Evolutionary conservation across 2,329 filamentous ascomycete species (phyloP).

Genomic region (Trichoderma oligosporum): DNA sequence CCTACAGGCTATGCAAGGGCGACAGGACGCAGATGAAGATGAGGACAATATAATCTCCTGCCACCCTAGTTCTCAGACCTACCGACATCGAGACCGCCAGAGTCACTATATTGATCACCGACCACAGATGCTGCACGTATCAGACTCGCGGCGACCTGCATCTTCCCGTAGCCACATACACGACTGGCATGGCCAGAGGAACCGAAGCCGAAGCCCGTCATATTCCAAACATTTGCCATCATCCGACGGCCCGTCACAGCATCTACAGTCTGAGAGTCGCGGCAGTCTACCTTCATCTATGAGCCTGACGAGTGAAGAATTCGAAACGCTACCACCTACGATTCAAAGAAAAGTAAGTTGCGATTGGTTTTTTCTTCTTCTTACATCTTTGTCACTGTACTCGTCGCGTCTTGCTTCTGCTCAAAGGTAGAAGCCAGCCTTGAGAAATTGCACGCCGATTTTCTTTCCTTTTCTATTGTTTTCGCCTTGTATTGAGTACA

Average conservation of each 20-base stretch:
- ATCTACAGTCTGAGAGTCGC: conserved; percentile 20
- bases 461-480: conserved; percentile 1
- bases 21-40: conserved; percentile 7
- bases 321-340: conserved; percentile 51
- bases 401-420: not conserved
- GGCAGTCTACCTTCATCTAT: conserved; percentile 28
- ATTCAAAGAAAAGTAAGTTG: conserved; percentile 54
- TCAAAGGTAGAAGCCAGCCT: not conserved
- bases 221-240: conserved; percentile 23
- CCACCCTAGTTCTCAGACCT: conserved; percentile 16
- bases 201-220: conserved; percentile 15
- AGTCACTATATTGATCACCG: conserved; percentile 25
- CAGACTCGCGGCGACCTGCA: conserved; percentile 25
- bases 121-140: conserved; percentile 17
- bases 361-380: conserved; percentile 3
- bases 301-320: conserved; percentile 39
- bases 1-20: not conserved
- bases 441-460: not conserved
- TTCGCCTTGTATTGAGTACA: conserved; percentile 5
- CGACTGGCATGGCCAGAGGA: conserved; percentile 17
- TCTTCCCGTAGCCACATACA: conserved; percentile 28
- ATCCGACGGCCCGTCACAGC: conserved; percentile 24
- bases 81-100: conserved; percentile 23
- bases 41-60: conserved; percentile 13
- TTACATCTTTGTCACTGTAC: conserved; percentile 19